A percentile compares a stretch with the other conserved stretches of the same genome.
phyloP scores from a whole-genome alignment of 306 rosid species.

The Psophocarpus tetragonolobus region DNA sequence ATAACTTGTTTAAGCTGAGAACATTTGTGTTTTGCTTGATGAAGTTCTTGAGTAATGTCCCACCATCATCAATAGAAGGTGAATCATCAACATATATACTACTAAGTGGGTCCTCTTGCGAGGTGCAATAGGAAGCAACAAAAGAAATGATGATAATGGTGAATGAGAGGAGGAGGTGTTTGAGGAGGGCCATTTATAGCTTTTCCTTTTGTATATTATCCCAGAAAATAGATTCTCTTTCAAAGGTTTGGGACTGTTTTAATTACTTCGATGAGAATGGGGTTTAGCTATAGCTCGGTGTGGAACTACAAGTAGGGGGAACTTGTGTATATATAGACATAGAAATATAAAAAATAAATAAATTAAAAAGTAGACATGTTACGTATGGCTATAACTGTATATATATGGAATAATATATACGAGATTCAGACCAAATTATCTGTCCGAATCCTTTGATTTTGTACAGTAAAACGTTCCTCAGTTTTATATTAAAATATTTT shows the following conservation, averaged over 20 bases:
- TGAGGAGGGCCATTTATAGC: conserved; percentile 44
- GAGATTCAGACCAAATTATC: conserved; percentile 33
- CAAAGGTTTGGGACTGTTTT: not conserved
- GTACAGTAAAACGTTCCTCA: not conserved
- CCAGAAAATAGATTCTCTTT: conserved; percentile 2
- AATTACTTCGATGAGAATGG: conserved; percentile 7
- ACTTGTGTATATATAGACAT: conserved; percentile 43
- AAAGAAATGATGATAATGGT: conserved; percentile 32
- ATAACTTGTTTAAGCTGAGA: conserved; percentile 27
- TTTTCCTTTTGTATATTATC: not conserved
- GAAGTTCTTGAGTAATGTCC: conserved; percentile 29
- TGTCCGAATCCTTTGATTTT: conserved; percentile 2
- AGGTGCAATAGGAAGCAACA: conserved; percentile 35
- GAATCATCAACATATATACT: conserved; percentile 18
- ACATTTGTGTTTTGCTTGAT: conserved; percentile 34
- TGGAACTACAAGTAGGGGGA: conserved; percentile 20
- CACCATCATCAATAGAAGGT: conserved; percentile 38
- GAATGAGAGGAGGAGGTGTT: conserved; percentile 27
- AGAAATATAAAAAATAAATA: not conserved
- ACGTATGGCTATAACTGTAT: not conserved
- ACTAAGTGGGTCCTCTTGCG: conserved; percentile 44
- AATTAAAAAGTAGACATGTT: not conserved
- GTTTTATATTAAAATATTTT: not conserved
- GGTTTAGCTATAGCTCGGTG: conserved; percentile 14
- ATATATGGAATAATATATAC: not conserved